Base-by-base conservation (phyloP, 2,329 filamentous ascomycete genomes). In the Phaeophleospora eucalypticola region DNA sequence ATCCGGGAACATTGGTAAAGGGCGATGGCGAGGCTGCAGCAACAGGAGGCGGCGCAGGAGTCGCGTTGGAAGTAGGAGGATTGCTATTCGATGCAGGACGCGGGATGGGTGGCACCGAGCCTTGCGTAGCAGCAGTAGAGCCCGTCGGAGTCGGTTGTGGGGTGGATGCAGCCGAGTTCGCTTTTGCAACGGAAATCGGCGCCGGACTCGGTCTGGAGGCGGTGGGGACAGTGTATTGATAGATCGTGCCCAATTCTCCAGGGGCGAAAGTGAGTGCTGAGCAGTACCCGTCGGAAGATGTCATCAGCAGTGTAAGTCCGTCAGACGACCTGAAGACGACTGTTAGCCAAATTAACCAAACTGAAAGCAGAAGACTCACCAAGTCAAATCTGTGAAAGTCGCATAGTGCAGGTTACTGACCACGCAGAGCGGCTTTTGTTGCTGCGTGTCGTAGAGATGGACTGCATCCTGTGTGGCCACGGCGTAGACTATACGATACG, bases 201-300 rank as follows among this genome's bases (percentile, higher is more conserved):
- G 68, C 53, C 2, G 69, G 67, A 4, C 70, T 62, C 18, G 71
- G 65, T 35, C 57, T 51, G 14, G 46, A 70, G 63, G 60, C 57
- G 57, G 53, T 59, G 60, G 63, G 56, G 59, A 60, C 53, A 57
- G 88, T 82, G 24, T 84, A 84, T 7, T 82, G 83, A 65, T 94
- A 94, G 4, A 82, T 71, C 54, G 91, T 83, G 10, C 93, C 93
- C 1, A 98, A 74, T 66, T 98, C 93, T 7, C 88, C 87, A 2
- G 86, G 74, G 1, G 80, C 70, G 63, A 98, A 98, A 0, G 89
- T 86, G 4, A 98, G 74, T 0, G 87, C 86, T 0, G 93, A 98
- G 67, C 93, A 98, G 72, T 97, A 98, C 0, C 93, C 93, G 67
- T 98, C 93, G 0, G 93, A 96, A 0, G 93, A 98, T n/a, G 89